phyloP scores from a whole-genome alignment of 75 land plant species.

The Azolla pinnata region DNA sequence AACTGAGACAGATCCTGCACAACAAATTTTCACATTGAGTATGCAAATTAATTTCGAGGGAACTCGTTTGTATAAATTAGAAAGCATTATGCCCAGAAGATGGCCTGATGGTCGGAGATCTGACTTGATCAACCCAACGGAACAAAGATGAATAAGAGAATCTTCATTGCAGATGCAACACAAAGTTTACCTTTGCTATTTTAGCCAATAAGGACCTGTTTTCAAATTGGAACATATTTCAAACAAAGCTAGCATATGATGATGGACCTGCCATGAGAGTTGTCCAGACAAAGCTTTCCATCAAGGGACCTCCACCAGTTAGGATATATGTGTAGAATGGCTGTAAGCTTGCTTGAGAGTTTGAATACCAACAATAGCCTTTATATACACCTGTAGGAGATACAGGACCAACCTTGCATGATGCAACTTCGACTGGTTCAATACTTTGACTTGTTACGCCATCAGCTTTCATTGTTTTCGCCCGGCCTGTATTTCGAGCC shows the following conservation, averaged over 20 bases:
- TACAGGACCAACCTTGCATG: background rate
- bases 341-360: background rate
- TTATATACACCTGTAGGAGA: background rate
- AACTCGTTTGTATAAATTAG: too few species aligned
- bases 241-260: too few species aligned
- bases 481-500: background rate
- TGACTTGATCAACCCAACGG: too few species aligned
- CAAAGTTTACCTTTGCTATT: too few species aligned
- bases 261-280: slow-evolving; percentile 1
- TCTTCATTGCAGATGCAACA: too few species aligned
- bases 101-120: too few species aligned
- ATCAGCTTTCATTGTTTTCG: background rate
- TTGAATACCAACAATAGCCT: slow-evolving; percentile 3
- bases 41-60: too few species aligned
- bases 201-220: too few species aligned
- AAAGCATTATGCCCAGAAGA: too few species aligned
- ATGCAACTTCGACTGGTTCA: background rate
- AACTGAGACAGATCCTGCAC: background rate
- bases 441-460: background rate
- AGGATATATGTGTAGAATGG: slow-evolving; percentile 3
- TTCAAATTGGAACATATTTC: too few species aligned
- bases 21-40: background rate
- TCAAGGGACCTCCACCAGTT: background rate
- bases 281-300: slow-evolving; percentile 1
- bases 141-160: too few species aligned